Evolutionary conservation across 495 filamentous ascomycete genomes (phyloP).

Genomic region (Aspergillus sclerotiicarbonarius): DNA sequence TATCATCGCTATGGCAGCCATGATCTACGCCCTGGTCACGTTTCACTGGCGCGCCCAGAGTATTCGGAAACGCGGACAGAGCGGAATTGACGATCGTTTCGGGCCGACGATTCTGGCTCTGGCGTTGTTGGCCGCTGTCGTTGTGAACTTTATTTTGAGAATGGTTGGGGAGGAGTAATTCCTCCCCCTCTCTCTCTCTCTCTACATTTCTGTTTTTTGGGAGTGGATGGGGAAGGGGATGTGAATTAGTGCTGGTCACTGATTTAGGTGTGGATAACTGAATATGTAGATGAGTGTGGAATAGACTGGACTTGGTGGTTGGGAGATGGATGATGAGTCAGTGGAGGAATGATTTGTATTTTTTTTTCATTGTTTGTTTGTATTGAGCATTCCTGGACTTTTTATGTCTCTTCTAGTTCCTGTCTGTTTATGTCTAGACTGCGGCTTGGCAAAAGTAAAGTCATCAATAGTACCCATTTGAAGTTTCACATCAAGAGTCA

Average conservation of each 20-base stretch:
- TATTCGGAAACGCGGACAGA: conserved; percentile 86
- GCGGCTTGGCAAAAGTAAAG: neutral
- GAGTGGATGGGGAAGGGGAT: neutral
- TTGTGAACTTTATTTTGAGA: conserved; percentile 91
- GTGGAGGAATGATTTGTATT: neutral
- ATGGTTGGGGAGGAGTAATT: conserved; percentile 51
- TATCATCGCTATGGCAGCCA: conserved; percentile 87
- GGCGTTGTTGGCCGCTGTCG: conserved; percentile 76
- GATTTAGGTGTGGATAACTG: too few species aligned
- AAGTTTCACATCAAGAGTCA: neutral
- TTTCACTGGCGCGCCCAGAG: conserved; percentile 97
- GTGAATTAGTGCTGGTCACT: too few species aligned
- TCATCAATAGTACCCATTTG: neutral
- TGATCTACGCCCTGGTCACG: conserved; percentile 91
- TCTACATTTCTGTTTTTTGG: conserved; percentile 1
- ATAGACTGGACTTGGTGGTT: too few species aligned
- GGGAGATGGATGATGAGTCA: too few species aligned
- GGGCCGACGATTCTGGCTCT: conserved; percentile 88
- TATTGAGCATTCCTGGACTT: neutral
- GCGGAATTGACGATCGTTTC: conserved; percentile 92
- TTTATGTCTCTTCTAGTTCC: neutral
- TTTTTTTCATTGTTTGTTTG: neutral
- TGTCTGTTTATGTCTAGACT: neutral
- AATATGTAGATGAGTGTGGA: too few species aligned
- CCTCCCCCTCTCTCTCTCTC: too few species aligned